phyloP scores from a whole-genome alignment of 257 asterid genomes.

The Cynanchum wilfordii region DNA sequence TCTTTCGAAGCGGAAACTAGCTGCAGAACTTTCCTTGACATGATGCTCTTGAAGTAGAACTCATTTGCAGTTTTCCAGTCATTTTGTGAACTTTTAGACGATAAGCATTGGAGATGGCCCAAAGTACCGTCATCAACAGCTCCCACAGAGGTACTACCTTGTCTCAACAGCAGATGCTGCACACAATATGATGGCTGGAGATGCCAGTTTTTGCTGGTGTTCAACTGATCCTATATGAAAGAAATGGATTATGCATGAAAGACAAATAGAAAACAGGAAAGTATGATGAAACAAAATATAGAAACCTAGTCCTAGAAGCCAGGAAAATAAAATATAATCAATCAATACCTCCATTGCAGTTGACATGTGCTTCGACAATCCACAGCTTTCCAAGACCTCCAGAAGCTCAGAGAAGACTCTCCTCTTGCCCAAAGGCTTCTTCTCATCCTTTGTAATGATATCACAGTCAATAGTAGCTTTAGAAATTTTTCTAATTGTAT shows the following conservation, averaged over 20 bases:
- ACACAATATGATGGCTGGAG: slow-evolving; percentile 81
- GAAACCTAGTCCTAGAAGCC: neutral
- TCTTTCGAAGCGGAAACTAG: slow-evolving; percentile 69
- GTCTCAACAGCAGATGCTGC: slow-evolving; percentile 54
- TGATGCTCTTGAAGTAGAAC: slow-evolving; percentile 82
- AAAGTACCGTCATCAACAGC: slow-evolving; percentile 19
- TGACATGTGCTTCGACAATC: slow-evolving; percentile 67
- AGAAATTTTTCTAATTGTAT: slow-evolving; percentile 44
- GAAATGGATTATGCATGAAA: neutral
- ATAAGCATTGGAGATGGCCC: slow-evolving; percentile 25
- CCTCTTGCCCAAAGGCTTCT: slow-evolving; percentile 51
- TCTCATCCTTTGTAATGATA: slow-evolving; percentile 67
- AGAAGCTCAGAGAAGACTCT: slow-evolving; percentile 69
- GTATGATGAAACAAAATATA: neutral
- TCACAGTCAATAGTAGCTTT: slow-evolving; percentile 42
- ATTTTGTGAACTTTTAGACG: slow-evolving; percentile 27
- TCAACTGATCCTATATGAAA: slow-evolving; percentile 34
- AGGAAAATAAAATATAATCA: neutral
- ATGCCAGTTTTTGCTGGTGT: slow-evolving; percentile 45
- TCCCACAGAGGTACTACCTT: slow-evolving; percentile 28
- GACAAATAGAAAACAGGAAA: neutral
- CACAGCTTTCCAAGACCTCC: slow-evolving; percentile 60
- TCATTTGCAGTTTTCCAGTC: slow-evolving; percentile 62
- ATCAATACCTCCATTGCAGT: slow-evolving; percentile 48
- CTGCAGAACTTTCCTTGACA: slow-evolving; percentile 55